Conservation (phyloP, 2,329 filamentous ascomycete genomes). For the Neonectria punicea region DNA sequence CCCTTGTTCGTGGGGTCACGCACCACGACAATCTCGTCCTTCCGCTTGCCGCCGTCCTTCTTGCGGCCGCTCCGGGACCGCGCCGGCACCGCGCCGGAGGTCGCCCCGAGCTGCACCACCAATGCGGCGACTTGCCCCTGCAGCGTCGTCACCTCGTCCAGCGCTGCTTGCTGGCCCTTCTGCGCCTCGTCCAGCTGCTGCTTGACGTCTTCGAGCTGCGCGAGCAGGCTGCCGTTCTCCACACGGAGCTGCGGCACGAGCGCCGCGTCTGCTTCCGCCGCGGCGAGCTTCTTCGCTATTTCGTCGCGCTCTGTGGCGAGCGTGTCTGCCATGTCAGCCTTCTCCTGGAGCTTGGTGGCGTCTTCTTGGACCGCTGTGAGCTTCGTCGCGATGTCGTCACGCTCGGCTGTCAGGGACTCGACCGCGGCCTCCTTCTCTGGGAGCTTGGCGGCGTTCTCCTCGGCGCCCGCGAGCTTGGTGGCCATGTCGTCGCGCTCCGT, state of each 20-base stretch:
- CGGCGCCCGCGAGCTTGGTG: slow-evolving; percentile 31
- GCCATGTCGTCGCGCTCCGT: slow-evolving; percentile 32
- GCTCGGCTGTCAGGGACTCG: slow-evolving; percentile 16
- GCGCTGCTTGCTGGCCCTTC: slow-evolving; percentile 35
- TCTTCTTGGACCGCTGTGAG: slow-evolving; percentile 23
- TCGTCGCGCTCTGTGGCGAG: slow-evolving; percentile 34
- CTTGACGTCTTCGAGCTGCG: slow-evolving; percentile 32
- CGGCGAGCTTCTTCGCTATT: slow-evolving; percentile 38
- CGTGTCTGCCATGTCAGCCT: slow-evolving; percentile 18
- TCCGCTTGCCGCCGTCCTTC: slow-evolving; percentile 39
- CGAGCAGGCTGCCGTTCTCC: slow-evolving; percentile 40
- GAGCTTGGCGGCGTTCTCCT: slow-evolving; percentile 24
- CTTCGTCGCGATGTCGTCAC: slow-evolving; percentile 21
- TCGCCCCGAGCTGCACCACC: slow-evolving; percentile 33
- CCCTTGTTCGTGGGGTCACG: slow-evolving; percentile 37
- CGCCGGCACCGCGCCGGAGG: slow-evolving; percentile 5
- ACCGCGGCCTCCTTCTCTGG: slow-evolving; percentile 12
- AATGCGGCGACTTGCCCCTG: slow-evolving; percentile 35
- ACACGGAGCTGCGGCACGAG: slow-evolving; percentile 33
- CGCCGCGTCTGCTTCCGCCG: slow-evolving; percentile 35
- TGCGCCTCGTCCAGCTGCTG: slow-evolving; percentile 35
- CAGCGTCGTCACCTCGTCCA: slow-evolving; percentile 32
- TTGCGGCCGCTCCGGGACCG: slow-evolving; percentile 34
- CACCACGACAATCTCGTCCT: slow-evolving; percentile 42
- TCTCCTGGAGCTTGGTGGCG: slow-evolving; percentile 31